Base-by-base conservation (phyloP, 441 rosid species). In the Pelargonium myrrhifolium region DNA sequence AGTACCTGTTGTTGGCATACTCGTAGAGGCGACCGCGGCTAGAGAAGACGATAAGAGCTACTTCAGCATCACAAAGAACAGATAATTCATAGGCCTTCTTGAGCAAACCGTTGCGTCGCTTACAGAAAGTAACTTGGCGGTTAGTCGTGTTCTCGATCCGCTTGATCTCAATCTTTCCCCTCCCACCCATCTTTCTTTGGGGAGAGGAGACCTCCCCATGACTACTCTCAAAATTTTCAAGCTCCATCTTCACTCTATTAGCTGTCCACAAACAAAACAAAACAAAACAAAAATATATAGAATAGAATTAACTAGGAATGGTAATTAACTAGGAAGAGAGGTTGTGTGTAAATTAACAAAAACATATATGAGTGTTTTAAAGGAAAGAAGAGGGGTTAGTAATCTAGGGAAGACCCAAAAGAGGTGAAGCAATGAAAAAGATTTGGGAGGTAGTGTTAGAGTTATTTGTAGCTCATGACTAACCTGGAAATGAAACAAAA, bases 141-240 rank as follows among this genome's bases (percentile, higher is more conserved):
- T 90, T 93, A 0, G 97, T 90, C 1, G 97, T 93, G 90, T 93
- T 93, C 72, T 93, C 98, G 87, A 93, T 93, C 93, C 98, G 86
- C 85, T 93, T 93, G 89, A 93, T 93, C 83, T 87, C 98, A 78
- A 93, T 91, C 89, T 93, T 93, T 63, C 98, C 98, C 76, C 98
- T 89, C 1, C 55, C 55, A 1, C 97, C 98, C 45, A 81, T 74
- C 77, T 84, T 90, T 80, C 86, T 89, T 92, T 75, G 81, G 9
- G 68, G 74, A 6, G 89, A 82, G 47, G 90, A 85, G 39, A 61
- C 75, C 58, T 81, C 90, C 66, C 79, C 68, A n/a, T n/a, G n/a
- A n/a, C n/a, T n/a, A 4, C 87, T 66, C 58, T 88, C 87, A 53
- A 1, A 28, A 28, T 73, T 66, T 55, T 78, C 89, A 70, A 79